Percentiles rank a stretch among this genome's conserved stretches.
Conservation (phyloP, 495 filamentous ascomycete species). For the Neurospora pannonica region DNA sequence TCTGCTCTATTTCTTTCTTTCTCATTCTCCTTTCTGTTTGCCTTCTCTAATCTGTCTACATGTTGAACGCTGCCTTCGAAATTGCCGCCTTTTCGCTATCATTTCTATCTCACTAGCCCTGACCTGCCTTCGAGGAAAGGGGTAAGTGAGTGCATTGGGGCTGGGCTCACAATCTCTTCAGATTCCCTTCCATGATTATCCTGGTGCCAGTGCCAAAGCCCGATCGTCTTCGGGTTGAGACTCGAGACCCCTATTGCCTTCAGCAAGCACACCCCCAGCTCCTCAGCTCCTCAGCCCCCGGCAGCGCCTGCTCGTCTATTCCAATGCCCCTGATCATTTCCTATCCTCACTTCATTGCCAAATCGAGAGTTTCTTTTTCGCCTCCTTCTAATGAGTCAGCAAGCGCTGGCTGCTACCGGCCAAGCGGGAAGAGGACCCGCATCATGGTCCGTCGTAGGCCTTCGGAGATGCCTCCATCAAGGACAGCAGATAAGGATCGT, state of each 20-base stretch:
- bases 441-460: neutral
- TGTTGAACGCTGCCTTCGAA: neutral
- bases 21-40: neutral
- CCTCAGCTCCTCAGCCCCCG: neutral
- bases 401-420: neutral
- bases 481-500: neutral
- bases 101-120: neutral
- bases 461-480: neutral
- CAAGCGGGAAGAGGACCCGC: neutral
- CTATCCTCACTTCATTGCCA: neutral
- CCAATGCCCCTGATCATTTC: neutral
- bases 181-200: neutral
- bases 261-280: neutral
- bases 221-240: neutral
- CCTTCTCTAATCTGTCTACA: neutral
- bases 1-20: neutral
- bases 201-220: neutral
- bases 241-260: neutral
- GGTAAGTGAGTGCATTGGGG: neutral
- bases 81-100: neutral
- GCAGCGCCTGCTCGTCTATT: neutral
- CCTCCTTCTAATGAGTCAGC: neutral
- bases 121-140: neutral
- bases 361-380: neutral
- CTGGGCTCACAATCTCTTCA: neutral